phyloP scores from a whole-genome alignment of 2,329 filamentous ascomycete genomes.

The Fusarium proliferatum region DNA sequence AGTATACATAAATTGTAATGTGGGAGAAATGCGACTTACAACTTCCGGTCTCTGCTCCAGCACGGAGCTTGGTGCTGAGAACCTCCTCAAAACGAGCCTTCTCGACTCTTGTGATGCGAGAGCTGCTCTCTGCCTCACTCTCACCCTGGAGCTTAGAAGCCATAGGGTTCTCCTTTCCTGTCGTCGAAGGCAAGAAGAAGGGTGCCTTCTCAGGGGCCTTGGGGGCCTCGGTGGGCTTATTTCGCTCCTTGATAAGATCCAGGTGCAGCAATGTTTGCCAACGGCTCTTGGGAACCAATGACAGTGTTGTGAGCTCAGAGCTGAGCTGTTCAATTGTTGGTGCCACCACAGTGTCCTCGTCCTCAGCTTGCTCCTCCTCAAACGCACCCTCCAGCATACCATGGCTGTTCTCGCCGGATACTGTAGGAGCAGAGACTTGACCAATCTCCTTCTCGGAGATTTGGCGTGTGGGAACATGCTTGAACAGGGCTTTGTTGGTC shows the following conservation, averaged over 20 bases:
- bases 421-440: constrained; percentile 74
- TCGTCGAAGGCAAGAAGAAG: constrained; percentile 86
- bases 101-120: constrained; percentile 77
- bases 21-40: constrained; percentile 62
- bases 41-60: constrained; percentile 64
- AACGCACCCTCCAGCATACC: constrained; percentile 82
- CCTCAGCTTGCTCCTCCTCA: constrained; percentile 64
- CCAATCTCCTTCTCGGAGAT: constrained; percentile 81
- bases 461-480: constrained; percentile 85
- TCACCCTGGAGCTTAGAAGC: constrained; percentile 47
- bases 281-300: constrained; percentile 85
- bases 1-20: constrained; percentile 15
- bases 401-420: constrained; percentile 83
- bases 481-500: constrained; percentile 94
- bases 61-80: constrained; percentile 68
- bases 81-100: constrained; percentile 65
- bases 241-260: constrained; percentile 91
- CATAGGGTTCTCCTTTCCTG: constrained; percentile 58
- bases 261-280: constrained; percentile 97
- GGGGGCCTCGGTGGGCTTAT: constrained; percentile 91
- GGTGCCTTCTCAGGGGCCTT: constrained; percentile 94
- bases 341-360: constrained; percentile 65
- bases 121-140: constrained; percentile 61
- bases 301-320: constrained; percentile 85
- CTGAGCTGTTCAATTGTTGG: constrained; percentile 80